Percentiles rank a stretch among this genome's conserved stretches.
phyloP scores from a whole-genome alignment of 1,139 yeast species.

The Taiozyma sp. region DNA sequence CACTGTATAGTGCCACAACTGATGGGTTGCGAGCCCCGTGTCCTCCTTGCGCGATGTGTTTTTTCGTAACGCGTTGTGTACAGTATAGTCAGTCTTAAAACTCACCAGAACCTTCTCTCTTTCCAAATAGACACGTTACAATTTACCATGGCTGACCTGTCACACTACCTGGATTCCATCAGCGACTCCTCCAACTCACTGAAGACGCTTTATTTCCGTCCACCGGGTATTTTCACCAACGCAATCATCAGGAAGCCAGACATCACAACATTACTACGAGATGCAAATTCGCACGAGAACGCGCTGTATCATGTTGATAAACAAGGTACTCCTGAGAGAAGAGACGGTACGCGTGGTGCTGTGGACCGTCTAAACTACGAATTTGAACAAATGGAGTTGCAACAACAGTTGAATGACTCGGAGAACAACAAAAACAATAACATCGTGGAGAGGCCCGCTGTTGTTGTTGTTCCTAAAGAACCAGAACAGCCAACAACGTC shows the following conservation, averaged over 20 bases:
- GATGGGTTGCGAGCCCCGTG: too few relatives aligned
- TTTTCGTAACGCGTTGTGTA: too few relatives aligned
- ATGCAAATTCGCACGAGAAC: slow-evolving; percentile 52
- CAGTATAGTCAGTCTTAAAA: too few relatives aligned
- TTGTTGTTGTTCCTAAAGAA: slow-evolving; percentile 17
- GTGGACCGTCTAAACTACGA: slow-evolving; percentile 22
- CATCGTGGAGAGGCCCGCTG: slow-evolving; percentile 14
- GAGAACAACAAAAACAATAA: slow-evolving; percentile 1
- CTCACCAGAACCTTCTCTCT: too few relatives aligned
- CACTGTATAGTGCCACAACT: too few relatives aligned
- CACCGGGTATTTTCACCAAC: slow-evolving; percentile 62
- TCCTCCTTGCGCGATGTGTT: too few relatives aligned
- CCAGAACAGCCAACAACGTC: slow-evolving; percentile 3
- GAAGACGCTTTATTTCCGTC: slow-evolving; percentile 37
- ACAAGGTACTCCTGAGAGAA: slow-evolving; percentile 20
- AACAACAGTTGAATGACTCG: slow-evolving; percentile 8
- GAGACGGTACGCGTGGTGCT: slow-evolving; percentile 22
- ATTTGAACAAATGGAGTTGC: slow-evolving; percentile 18
- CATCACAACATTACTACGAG: slow-evolving; percentile 56
- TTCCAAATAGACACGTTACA: too few relatives aligned
- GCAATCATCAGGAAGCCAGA: slow-evolving; percentile 52
- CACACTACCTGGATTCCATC: slow-evolving; percentile 9
- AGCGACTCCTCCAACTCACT: slow-evolving; percentile 26
- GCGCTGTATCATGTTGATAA: slow-evolving; percentile 40
- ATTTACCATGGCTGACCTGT: neutral